These are phyloP conservation scores for Ganoderma leucocontextum DNA, from an alignment of 1,284 basidiomycete species.

Conservation along the genomic window DNA sequence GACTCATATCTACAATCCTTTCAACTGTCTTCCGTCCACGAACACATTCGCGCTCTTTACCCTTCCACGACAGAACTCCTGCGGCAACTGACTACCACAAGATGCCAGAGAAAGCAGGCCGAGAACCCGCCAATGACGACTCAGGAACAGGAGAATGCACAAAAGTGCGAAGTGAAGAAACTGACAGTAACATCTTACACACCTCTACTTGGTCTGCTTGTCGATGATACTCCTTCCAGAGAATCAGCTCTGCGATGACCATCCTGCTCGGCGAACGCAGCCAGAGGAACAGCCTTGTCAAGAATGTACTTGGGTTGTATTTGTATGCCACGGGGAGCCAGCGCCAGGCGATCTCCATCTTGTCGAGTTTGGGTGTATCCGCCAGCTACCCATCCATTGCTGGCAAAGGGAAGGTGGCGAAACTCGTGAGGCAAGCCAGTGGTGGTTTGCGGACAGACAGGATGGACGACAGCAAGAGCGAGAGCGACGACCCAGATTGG, in stretches of 20 bases:
- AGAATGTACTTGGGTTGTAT: slow-evolving; percentile 42
- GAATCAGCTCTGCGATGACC: slow-evolving; percentile 12
- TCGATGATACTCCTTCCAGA: too few relatives aligned
- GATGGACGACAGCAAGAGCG: background rate
- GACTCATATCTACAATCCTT: slow-evolving; percentile 2
- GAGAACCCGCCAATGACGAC: too few relatives aligned
- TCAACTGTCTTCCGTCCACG: slow-evolving; percentile 9
- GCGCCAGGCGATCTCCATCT: slow-evolving; percentile 41
- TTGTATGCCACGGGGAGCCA: slow-evolving; percentile 43
- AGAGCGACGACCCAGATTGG: slow-evolving; percentile 12
- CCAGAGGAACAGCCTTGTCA: slow-evolving; percentile 41
- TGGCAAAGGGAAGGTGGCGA: slow-evolving; percentile 3
- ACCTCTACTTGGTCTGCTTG: too few relatives aligned
- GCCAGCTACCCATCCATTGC: slow-evolving; percentile 41
- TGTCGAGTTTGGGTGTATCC: slow-evolving; percentile 37
- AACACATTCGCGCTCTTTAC: background rate
- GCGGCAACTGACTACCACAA: slow-evolving; percentile 9
- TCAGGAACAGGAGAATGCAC: too few relatives aligned
- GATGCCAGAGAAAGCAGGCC: slow-evolving; percentile 1
- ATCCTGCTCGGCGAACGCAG: slow-evolving; percentile 41
- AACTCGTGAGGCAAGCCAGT: too few relatives aligned
- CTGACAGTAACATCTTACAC: too few relatives aligned
- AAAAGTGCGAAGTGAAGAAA: too few relatives aligned
- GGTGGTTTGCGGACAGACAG: too few relatives aligned
- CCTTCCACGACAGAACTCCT: slow-evolving; percentile 3